phyloP scores from a whole-genome alignment of 164 flowering plant genomes.

The Annona cherimola region DNA sequence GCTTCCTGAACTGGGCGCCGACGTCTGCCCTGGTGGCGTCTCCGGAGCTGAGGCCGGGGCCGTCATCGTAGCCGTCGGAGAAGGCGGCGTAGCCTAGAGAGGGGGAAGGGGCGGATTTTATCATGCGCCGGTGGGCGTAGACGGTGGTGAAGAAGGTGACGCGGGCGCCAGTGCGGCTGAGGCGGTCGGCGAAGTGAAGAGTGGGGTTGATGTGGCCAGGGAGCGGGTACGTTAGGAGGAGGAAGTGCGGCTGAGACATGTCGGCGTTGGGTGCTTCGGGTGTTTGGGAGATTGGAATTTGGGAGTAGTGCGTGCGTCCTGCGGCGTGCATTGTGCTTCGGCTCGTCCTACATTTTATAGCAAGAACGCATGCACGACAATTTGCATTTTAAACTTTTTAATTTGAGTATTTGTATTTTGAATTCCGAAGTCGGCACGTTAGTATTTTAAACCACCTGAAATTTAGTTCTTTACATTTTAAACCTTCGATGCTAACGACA shows the following conservation, averaged over 20 bases:
- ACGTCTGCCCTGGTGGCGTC: background rate
- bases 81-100: background rate
- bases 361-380: no score
- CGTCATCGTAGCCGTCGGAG: slow-evolving; percentile 7
- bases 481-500: no score
- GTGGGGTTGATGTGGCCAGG: slow-evolving; percentile 23
- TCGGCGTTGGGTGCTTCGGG: background rate
- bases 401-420: no score
- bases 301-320: no score
- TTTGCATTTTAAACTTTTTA: no score
- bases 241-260: slow-evolving; percentile 3
- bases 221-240: slow-evolving; percentile 9
- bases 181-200: slow-evolving; percentile 16
- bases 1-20: background rate
- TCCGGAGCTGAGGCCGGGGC: background rate
- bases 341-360: no score
- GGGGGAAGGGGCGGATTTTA: background rate
- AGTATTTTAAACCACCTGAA: no score
- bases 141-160: slow-evolving; percentile 16
- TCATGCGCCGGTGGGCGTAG: slow-evolving; percentile 4
- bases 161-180: slow-evolving; percentile 5
- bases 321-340: no score
- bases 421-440: no score
- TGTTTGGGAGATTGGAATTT: no score
- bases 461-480: no score